These are phyloP conservation scores for Phaseolus lunatus DNA, from an alignment of 306 rosid species.

Conservation along the genomic window DNA sequence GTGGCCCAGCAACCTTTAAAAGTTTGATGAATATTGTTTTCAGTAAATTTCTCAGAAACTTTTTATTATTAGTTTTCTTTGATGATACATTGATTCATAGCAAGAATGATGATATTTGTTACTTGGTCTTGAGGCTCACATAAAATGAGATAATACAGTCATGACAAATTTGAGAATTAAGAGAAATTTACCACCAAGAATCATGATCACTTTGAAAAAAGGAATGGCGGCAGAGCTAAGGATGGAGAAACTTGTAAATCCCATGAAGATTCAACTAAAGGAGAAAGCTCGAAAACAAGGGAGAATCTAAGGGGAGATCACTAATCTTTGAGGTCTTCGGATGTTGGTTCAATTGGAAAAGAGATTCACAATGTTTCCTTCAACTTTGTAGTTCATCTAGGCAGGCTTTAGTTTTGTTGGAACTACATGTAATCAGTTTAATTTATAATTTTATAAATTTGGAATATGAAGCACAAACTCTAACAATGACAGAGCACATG, in stretches of 20 bases:
- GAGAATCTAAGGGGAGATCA: background rate
- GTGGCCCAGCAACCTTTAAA: too few relatives aligned
- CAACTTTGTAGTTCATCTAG: background rate
- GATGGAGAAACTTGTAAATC: constrained; percentile 55
- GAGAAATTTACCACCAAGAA: too few relatives aligned
- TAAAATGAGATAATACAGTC: too few relatives aligned
- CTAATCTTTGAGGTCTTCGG: constrained; percentile 17
- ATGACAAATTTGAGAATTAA: too few relatives aligned
- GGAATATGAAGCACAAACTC: background rate
- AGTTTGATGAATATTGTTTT: too few relatives aligned
- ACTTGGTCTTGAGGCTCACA: too few relatives aligned
- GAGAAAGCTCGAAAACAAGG: constrained; percentile 41
- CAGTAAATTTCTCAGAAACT: too few relatives aligned
- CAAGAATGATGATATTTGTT: too few relatives aligned
- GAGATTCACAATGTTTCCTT: background rate
- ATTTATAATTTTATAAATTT: background rate
- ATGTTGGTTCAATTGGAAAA: background rate
- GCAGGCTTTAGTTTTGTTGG: background rate
- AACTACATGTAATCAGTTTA: background rate
- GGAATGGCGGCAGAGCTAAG: constrained; percentile 61
- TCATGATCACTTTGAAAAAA: constrained; percentile 64
- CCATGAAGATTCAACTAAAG: constrained; percentile 45
- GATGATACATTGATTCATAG: too few relatives aligned
- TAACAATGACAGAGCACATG: background rate
- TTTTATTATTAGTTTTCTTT: too few relatives aligned